phyloP scores from a whole-genome alignment of 768 basidiomycete genomes.

The Suillus sp. region DNA sequence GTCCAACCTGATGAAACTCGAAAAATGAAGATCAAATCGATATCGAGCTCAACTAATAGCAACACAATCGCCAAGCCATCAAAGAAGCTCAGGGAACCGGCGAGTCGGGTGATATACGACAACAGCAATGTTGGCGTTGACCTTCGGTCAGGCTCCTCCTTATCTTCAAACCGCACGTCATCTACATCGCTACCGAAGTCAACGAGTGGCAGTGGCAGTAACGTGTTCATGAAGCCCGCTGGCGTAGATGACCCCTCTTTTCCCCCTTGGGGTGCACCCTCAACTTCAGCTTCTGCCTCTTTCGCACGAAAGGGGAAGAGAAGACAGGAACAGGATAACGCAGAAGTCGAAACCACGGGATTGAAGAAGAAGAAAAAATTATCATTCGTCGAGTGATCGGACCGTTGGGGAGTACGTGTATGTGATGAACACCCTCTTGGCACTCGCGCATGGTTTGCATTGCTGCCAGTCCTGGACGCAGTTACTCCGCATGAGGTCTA shows the following conservation, averaged over 20 bases:
- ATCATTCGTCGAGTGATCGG: slow-evolving; percentile 27
- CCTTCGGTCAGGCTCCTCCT: slow-evolving; percentile 39
- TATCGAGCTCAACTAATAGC: slow-evolving; percentile 25
- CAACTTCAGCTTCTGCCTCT: slow-evolving; percentile 1
- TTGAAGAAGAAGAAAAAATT: slow-evolving; percentile 29
- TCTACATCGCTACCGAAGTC: slow-evolving; percentile 6
- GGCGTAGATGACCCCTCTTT: slow-evolving; percentile 54
- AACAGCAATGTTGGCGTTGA: slow-evolving; percentile 52
- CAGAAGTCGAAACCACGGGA: slow-evolving; percentile 20
- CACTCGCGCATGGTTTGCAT: background rate
- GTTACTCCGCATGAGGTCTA: background rate
- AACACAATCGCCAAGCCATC: background rate
- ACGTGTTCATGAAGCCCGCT: slow-evolving; percentile 53
- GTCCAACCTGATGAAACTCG: slow-evolving; percentile 7
- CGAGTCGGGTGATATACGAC: slow-evolving; percentile 42
- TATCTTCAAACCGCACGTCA: slow-evolving; percentile 20
- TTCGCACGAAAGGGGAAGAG: slow-evolving; percentile 16
- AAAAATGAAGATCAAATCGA: slow-evolving; percentile 15
- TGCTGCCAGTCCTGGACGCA: background rate
- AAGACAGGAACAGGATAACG: slow-evolving; percentile 31
- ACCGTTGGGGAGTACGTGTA: slow-evolving; percentile 25
- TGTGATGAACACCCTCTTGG: slow-evolving; percentile 24
- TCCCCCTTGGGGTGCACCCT: slow-evolving; percentile 9
- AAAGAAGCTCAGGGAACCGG: slow-evolving; percentile 5
- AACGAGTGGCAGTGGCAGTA: slow-evolving; percentile 5